Evolutionary conservation across 192 early-diverging fungal genomes (phyloP), one percentile per base, ranked within the genome.

Genomic region (Chytriomyces sp.): DNA sequence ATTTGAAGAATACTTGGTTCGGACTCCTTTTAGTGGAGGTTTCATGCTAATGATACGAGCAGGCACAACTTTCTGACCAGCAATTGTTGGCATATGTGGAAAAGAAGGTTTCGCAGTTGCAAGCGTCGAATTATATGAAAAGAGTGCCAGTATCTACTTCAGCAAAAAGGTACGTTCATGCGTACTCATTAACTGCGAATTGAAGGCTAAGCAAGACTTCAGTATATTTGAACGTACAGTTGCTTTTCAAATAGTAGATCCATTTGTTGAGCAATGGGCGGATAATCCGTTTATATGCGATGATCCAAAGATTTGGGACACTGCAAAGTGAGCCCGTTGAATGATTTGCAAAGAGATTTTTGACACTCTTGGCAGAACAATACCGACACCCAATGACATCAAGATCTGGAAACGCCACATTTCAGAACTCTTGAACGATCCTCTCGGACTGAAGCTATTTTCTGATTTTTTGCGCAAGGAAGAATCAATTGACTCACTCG

Each of bases 271-370:
- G 10, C 41, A 30, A 26, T 33, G 5, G 19, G 26, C 66, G 14
- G 12, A 25, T 22, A 81, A 81, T 44, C 80, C 80, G 12, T 81
- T 77, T 63, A 55, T 71, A 17, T 65, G 56, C 38, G 79, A 81
- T 26, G 73, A 81, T 25, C 31, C 70, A 39, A 74, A 59, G 34
- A 41, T 72, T 25, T 75, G 70, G 49, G 63, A 77, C 57, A 17
- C 62, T 53, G 40, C 36, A 25, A 75, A 62, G 72, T 62, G 39
- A 62, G 34, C 33, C 31, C 28, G 6, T 39, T 22, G 34, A 8
- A 60, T 60, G 8, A n/a, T 41, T 39, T 30, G 30, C 40, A 30
- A 61, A 38, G 5, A 8, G 49, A 3, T 6, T 33, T n/a, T 66
- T 41, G 39, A 39, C 25, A 19, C 36, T 57, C 57, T 66, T 39